These are phyloP conservation scores for Curvularia sp. DNA, from an alignment of 2,329 filamentous ascomycete genomes.

Conservation along the genomic window DNA sequence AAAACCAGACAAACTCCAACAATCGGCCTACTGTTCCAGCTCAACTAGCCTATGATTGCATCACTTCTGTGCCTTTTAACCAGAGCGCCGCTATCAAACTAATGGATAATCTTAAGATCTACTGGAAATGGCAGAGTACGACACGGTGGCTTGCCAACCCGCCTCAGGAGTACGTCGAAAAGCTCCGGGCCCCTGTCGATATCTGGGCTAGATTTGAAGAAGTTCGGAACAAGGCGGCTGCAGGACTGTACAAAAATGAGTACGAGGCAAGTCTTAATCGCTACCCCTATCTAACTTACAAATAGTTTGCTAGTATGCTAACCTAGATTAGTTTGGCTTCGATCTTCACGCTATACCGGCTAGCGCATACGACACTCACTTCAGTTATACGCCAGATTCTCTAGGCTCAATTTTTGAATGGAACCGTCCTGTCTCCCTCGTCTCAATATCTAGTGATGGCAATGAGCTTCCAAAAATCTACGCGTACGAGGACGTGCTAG, in stretches of 20 bases:
- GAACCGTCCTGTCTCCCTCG: slow-evolving; percentile 58
- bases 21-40: slow-evolving; percentile 50
- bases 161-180: slow-evolving; percentile 54
- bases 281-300: too few relatives aligned
- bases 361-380: slow-evolving; percentile 62
- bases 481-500: slow-evolving; percentile 57
- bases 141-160: slow-evolving; percentile 54
- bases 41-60: slow-evolving; percentile 55
- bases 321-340: slow-evolving; percentile 37
- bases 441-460: slow-evolving; percentile 65
- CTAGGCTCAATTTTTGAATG: slow-evolving; percentile 61
- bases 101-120: slow-evolving; percentile 53
- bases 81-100: slow-evolving; percentile 49
- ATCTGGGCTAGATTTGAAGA: slow-evolving; percentile 49
- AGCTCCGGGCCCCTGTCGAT: slow-evolving; percentile 54
- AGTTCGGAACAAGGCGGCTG: slow-evolving; percentile 49
- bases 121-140: slow-evolving; percentile 56
- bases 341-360: slow-evolving; percentile 54
- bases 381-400: slow-evolving; percentile 62
- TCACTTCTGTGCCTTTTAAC: slow-evolving; percentile 56
- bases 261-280: slow-evolving; percentile 41
- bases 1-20: slow-evolving; percentile 23
- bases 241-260: slow-evolving; percentile 50
- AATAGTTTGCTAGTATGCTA: slow-evolving; percentile 2
- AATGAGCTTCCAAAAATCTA: slow-evolving; percentile 62